Percentiles rank a stretch among this genome's conserved stretches.
Evolutionary conservation across 495 filamentous ascomycete genomes (phyloP).

Genomic region (Pseudevernia furfuracea): DNA sequence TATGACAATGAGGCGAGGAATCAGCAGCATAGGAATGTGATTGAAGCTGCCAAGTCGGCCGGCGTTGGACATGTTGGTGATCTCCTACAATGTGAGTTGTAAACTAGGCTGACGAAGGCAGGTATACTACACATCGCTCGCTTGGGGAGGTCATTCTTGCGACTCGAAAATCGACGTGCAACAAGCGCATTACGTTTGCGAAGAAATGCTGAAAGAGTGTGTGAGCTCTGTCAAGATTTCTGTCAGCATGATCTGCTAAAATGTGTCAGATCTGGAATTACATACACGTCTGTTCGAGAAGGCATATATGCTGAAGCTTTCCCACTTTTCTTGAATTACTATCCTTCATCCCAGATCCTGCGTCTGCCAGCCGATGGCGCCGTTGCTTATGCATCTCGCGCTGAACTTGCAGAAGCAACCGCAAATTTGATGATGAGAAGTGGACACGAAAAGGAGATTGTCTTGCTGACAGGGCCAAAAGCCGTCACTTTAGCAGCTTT

Average conservation of each 20-base stretch:
- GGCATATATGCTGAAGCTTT: neutral
- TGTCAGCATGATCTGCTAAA: neutral
- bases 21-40: slow-evolving; percentile 3
- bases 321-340: slow-evolving; percentile 3
- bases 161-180: slow-evolving; percentile 1
- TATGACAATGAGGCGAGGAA: slow-evolving; percentile 4
- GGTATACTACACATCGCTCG: slow-evolving; percentile 1
- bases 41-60: neutral
- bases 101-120: neutral
- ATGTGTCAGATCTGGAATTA: neutral
- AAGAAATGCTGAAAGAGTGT: neutral
- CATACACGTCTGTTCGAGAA: neutral
- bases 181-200: neutral
- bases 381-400: neutral
- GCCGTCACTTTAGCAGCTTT: neutral
- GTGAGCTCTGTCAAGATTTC: neutral
- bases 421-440: slow-evolving; percentile 3
- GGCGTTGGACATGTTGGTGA: neutral
- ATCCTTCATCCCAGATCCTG: neutral
- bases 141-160: slow-evolving; percentile 2
- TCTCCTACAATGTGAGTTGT: neutral
- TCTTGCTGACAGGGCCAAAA: neutral
- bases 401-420: slow-evolving; percentile 11
- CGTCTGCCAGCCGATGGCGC: neutral
- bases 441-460: neutral